Percentiles rank a stretch among this genome's conserved stretches.
phyloP scores from a whole-genome alignment of 2,329 filamentous ascomycete genomes.

The Cytospora schulzeri region DNA sequence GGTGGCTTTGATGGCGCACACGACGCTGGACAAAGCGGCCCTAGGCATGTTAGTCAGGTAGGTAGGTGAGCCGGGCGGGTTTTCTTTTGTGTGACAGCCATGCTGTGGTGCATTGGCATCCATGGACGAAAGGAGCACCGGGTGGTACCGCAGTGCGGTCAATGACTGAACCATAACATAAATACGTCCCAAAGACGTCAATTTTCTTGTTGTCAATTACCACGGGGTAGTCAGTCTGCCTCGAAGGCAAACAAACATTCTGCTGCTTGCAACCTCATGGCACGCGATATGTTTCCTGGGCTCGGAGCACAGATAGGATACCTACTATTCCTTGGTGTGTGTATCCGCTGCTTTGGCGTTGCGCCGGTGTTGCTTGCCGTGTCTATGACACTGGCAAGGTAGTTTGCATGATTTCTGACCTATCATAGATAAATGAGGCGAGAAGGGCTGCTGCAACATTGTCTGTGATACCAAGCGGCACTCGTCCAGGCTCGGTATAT shows the following conservation, averaged over 20 bases:
- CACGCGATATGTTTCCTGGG: constrained; percentile 3
- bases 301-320: background rate
- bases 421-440: constrained; percentile 16
- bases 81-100: background rate
- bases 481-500: constrained; percentile 13
- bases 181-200: background rate
- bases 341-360: constrained; percentile 1
- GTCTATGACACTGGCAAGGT: background rate
- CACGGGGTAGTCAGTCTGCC: background rate
- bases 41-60: background rate
- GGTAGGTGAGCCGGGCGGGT: constrained; percentile 8
- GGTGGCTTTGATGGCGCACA: constrained; percentile 15
- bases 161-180: background rate
- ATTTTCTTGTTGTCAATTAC: background rate
- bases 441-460: background rate
- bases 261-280: background rate
- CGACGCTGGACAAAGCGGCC: background rate
- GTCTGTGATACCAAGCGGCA: background rate
- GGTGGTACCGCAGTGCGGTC: constrained; percentile 1
- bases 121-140: background rate
- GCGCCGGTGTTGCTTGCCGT: background rate
- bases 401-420: constrained; percentile 15
- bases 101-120: constrained; percentile 8
- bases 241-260: background rate
- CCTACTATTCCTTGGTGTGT: background rate